phyloP scores from a whole-genome alignment of 1,139 yeast species.

The Yamadazyma triangularis region DNA sequence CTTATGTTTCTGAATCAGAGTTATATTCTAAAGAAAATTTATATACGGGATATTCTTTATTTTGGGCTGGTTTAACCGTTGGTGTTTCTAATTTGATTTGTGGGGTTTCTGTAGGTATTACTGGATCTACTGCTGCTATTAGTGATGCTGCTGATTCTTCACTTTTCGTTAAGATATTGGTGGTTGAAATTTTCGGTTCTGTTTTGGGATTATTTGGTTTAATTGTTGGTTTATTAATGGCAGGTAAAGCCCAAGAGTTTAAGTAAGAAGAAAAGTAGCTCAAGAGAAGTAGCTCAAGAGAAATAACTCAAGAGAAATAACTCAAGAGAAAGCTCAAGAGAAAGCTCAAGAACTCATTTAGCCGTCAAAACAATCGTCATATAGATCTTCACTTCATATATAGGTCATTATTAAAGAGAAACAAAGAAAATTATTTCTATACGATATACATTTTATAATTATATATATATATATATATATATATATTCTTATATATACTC shows the following conservation, averaged over 20 bases:
- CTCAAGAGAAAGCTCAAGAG: too few relatives aligned
- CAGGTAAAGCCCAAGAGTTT: constrained; percentile 89
- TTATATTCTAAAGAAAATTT: constrained; percentile 78
- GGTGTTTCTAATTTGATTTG: constrained; percentile 91
- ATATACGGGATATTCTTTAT: constrained; percentile 89
- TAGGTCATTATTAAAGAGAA: too few relatives aligned
- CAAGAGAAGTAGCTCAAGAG: background rate
- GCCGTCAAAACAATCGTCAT: too few relatives aligned
- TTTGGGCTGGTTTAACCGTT: constrained; percentile 98
- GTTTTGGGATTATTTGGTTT: constrained; percentile 92
- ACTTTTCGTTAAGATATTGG: constrained; percentile 90
- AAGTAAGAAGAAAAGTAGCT: constrained; percentile 7
- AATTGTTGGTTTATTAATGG: constrained; percentile 95
- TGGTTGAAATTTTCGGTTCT: constrained; percentile 95
- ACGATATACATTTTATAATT: background rate
- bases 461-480: constrained; percentile 1
- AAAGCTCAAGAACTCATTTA: too few relatives aligned
- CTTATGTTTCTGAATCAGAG: constrained; percentile 59
- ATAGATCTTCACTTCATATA: too few relatives aligned
- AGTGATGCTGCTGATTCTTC: constrained; percentile 98
- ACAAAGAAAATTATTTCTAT: too few relatives aligned
- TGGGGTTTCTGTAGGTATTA: constrained; percentile 96
- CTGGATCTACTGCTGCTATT: constrained; percentile 97
- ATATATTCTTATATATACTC: too few relatives aligned
- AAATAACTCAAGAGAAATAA: background rate